Percentiles rank a stretch among this genome's conserved stretches.
Evolutionary conservation across 768 basidiomycete species (phyloP).

Genomic region (Cyclocybe cylindracea): DNA sequence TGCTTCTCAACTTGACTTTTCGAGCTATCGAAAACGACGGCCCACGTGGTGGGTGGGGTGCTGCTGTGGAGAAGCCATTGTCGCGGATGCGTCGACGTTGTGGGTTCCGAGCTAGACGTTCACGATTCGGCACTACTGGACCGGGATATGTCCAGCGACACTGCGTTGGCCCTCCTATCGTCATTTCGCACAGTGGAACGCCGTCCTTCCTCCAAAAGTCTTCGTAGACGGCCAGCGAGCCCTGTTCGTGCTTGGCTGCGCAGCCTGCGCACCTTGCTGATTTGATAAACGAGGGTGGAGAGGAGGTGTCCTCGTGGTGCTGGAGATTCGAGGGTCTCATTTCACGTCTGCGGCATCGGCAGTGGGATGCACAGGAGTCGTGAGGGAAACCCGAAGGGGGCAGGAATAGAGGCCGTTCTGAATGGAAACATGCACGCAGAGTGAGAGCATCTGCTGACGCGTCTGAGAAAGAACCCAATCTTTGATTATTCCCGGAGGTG

Average conservation of each 20-base stretch:
- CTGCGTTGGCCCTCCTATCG: conserved; percentile 6
- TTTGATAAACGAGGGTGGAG: conserved; percentile 11
- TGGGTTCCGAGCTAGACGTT: neutral
- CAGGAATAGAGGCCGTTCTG: conserved; percentile 20
- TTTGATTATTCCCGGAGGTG: conserved; percentile 68
- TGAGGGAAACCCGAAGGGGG: conserved; percentile 4
- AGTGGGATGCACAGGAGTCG: conserved; percentile 18
- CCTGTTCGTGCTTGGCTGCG: conserved; percentile 19
- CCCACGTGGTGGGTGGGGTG: neutral
- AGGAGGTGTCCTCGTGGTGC: conserved; percentile 6
- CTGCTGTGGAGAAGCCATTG: neutral
- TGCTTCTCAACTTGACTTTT: conserved; percentile 9
- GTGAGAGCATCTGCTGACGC: neutral
- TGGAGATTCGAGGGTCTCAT: conserved; percentile 9
- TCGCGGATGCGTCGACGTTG: conserved; percentile 4
- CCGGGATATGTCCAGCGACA: neutral
- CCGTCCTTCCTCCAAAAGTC: conserved; percentile 27
- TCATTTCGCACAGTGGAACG: neutral
- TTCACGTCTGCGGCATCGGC: conserved; percentile 12
- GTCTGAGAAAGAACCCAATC: conserved; percentile 40
- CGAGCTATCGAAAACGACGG: neutral
- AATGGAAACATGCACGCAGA: conserved; percentile 9
- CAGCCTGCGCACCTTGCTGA: conserved; percentile 4
- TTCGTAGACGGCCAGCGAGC: conserved; percentile 48
- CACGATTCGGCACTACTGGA: conserved; percentile 7